These are phyloP conservation scores for Neolecta irregularis DNA, from an alignment of 1,139 yeast species.

Conservation along the genomic window DNA sequence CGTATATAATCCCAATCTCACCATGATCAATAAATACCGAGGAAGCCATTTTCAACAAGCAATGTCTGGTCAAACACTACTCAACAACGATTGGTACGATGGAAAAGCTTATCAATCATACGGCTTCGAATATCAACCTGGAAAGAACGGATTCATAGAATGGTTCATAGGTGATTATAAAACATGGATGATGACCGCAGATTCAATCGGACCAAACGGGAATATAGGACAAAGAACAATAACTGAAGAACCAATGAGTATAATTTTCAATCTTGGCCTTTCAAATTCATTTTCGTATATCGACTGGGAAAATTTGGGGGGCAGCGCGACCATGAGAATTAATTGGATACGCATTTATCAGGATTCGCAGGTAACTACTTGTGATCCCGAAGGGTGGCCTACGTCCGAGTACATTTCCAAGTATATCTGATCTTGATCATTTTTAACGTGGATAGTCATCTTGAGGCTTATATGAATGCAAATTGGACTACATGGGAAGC, in stretches of 20 bases:
- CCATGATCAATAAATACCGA: slow-evolving; percentile 58
- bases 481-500: slow-evolving; percentile 51
- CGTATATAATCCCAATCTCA: slow-evolving; percentile 42
- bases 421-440: neutral
- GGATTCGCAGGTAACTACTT: slow-evolving; percentile 45
- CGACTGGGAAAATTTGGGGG: slow-evolving; percentile 52
- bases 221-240: slow-evolving; percentile 61
- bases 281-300: slow-evolving; percentile 74
- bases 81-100: slow-evolving; percentile 59
- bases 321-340: slow-evolving; percentile 53
- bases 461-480: slow-evolving; percentile 43
- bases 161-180: slow-evolving; percentile 70
- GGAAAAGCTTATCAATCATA: slow-evolving; percentile 47
- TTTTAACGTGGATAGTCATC: slow-evolving; percentile 26
- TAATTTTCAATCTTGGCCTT: slow-evolving; percentile 61
- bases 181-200: slow-evolving; percentile 45
- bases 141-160: slow-evolving; percentile 53
- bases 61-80: slow-evolving; percentile 53
- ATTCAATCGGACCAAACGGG: slow-evolving; percentile 66
- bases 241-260: slow-evolving; percentile 75
- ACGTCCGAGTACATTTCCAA: slow-evolving; percentile 54
- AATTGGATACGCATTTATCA: slow-evolving; percentile 74
- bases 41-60: slow-evolving; percentile 87
- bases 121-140: slow-evolving; percentile 65
- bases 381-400: slow-evolving; percentile 64